phyloP scores from a whole-genome alignment of 2,329 filamentous ascomycete genomes.

The Venturia oleaginea region DNA sequence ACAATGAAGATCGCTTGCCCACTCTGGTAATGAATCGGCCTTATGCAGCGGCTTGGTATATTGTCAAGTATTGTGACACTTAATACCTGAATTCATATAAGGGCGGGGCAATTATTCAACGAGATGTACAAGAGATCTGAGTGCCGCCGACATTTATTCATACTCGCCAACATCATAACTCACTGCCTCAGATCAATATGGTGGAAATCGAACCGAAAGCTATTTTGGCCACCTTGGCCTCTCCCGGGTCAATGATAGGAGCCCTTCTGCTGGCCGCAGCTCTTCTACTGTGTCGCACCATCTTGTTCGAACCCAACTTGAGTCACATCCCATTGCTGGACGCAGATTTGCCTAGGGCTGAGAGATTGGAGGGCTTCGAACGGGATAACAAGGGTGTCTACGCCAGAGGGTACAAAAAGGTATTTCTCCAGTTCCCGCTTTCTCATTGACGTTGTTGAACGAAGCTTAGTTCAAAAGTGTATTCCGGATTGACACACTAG shows the following conservation, averaged over 20 bases:
- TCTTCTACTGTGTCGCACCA: neutral
- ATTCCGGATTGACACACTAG: neutral
- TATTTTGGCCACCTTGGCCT: neutral
- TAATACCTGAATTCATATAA: no score
- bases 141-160: no score
- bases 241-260: neutral
- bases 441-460: neutral
- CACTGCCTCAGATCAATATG: neutral
- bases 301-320: neutral
- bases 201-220: conserved; percentile 2
- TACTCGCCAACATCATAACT: neutral
- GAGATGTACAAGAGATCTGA: neutral
- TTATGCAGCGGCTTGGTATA: no score
- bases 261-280: neutral
- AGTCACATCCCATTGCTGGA: neutral
- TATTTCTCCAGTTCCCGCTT: neutral
- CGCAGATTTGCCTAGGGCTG: neutral
- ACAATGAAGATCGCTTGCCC: no score
- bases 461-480: neutral
- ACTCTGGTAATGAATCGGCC: no score
- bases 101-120: neutral
- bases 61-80: no score
- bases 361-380: neutral
- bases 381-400: neutral
- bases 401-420: neutral